Evolutionary conservation across 306 rosid species (phyloP), one percentile per base, ranked within the genome.

Genomic region (Casuarina cunninghamiana): DNA sequence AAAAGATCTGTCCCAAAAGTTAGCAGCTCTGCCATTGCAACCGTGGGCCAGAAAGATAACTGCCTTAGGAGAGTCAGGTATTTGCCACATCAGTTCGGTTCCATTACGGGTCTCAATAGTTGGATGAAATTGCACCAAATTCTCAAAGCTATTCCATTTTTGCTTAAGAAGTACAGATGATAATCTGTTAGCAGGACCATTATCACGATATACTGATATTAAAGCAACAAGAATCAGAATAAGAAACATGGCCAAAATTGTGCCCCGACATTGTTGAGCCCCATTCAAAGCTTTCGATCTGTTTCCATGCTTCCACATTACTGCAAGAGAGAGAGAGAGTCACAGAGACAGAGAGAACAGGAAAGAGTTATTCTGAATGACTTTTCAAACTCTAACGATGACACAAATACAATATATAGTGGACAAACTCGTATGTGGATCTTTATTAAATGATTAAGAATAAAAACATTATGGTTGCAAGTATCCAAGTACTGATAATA

Each of bases 31-130:
- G 44, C 97, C 90, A 77, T 79, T 49, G 72, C 99, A 95, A 54
- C 97, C 99, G 84, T 95, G 97, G 77, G 97, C 99, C 65, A 95
- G 75, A 87, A 95, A 95, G 77, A 95, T 86, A 84, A 92, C 89
- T 38, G 93, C 96, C 74, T 89, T 91, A 3, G 99, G 96, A 5
- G 89, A 86, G 62, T 89, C 85, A 58, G 97, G 99, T 70, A 89
- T 79, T 84, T 95, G 99, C 90, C 97, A 95, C 74, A 95, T 85
- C 39, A 93, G 66, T 62, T 90, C 95, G 15, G 94, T 89, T 71
- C 90, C 97, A 83, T 93, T 95, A 73, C 71, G 79, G 32, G 84
- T 84, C 76, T 79, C 96, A 49, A 77, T 61, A 3, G 87, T 88
- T 5, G 97, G 97, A 83, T 87, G 81, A 71, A 87, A 60, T 71